Conservation (phyloP, 306 rosid species). For the Casuarina cunninghamiana region DNA sequence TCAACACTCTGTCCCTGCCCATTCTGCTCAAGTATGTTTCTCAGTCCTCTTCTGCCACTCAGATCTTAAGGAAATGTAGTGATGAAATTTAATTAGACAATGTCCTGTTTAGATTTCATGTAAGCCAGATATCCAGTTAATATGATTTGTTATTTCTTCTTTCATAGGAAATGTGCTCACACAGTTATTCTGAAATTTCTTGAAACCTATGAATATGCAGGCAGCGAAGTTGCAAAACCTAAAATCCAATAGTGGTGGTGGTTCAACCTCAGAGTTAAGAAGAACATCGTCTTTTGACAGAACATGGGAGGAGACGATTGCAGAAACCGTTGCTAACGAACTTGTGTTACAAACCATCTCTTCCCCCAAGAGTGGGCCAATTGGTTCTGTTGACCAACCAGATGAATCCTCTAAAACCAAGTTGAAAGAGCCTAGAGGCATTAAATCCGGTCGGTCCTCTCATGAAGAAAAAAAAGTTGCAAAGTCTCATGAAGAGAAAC, state of each 20-base stretch:
- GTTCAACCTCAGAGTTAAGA: conserved; percentile 63
- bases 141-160: conserved; percentile 12
- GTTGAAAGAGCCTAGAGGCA: conserved; percentile 74
- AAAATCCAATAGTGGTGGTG: conserved; percentile 37
- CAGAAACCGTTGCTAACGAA: conserved; percentile 96
- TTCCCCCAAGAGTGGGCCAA: conserved; percentile 55
- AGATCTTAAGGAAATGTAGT: conserved; percentile 25
- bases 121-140: conserved; percentile 23
- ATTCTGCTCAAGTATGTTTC: conserved; percentile 68
- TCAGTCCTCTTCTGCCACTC: conserved; percentile 24
- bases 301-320: conserved; percentile 94
- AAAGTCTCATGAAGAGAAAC: conserved; percentile 81
- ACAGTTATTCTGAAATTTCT: conserved; percentile 19
- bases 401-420: conserved; percentile 76
- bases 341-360: conserved; percentile 90
- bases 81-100: conserved; percentile 3
- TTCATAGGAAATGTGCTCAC: conserved; percentile 19
- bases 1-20: conserved; percentile 56
- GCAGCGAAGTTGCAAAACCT: conserved; percentile 55
- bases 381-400: conserved; percentile 66
- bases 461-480: conserved; percentile 86
- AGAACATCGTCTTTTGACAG: conserved; percentile 92
- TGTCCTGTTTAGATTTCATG: conserved; percentile 18
- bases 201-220: conserved; percentile 50
- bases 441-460: conserved; percentile 82